A percentile compares a stretch with the other conserved stretches of the same genome.
phyloP scores from a whole-genome alignment of 768 basidiomycete species.

The Boletus rubescentipes region DNA sequence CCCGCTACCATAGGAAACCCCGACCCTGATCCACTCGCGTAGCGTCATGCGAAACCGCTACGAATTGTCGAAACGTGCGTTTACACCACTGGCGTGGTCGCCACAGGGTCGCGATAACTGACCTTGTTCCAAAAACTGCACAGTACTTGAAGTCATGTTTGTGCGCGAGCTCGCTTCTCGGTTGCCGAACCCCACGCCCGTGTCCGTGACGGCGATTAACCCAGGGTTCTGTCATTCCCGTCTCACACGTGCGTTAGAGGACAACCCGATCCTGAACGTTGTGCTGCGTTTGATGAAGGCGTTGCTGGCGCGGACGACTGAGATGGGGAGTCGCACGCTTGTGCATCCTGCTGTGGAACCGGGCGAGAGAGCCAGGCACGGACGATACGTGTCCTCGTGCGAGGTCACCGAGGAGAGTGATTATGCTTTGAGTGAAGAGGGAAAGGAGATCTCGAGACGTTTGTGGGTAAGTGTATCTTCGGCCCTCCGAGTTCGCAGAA shows the following conservation, averaged over 20 bases:
- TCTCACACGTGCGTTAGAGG: constrained; percentile 23
- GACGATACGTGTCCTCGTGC: constrained; percentile 31
- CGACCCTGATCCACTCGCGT: background rate
- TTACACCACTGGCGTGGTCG: too few relatives aligned
- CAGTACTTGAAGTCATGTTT: constrained; percentile 38
- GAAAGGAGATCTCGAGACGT: constrained; percentile 28
- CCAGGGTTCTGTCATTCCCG: constrained; percentile 39
- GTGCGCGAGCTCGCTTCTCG: constrained; percentile 35
- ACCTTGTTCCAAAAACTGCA: background rate
- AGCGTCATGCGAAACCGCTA: constrained; percentile 20
- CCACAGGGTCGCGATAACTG: background rate
- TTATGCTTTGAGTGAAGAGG: constrained; percentile 30
- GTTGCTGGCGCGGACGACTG: constrained; percentile 32
- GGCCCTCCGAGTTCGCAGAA: background rate
- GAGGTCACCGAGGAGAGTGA: constrained; percentile 33
- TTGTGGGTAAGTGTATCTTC: constrained; percentile 33
- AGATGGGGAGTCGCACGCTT: constrained; percentile 37
- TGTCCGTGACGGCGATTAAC: constrained; percentile 33
- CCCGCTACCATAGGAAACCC: background rate
- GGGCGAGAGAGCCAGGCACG: constrained; percentile 23
- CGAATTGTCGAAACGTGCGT: constrained; percentile 28
- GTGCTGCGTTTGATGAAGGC: constrained; percentile 9
- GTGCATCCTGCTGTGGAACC: constrained; percentile 33
- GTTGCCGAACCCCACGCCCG: constrained; percentile 24
- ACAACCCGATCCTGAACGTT: background rate